These are phyloP conservation scores for Fonsecaea erecta DNA, from an alignment of 2,329 filamentous ascomycete species.

Conservation along the genomic window DNA sequence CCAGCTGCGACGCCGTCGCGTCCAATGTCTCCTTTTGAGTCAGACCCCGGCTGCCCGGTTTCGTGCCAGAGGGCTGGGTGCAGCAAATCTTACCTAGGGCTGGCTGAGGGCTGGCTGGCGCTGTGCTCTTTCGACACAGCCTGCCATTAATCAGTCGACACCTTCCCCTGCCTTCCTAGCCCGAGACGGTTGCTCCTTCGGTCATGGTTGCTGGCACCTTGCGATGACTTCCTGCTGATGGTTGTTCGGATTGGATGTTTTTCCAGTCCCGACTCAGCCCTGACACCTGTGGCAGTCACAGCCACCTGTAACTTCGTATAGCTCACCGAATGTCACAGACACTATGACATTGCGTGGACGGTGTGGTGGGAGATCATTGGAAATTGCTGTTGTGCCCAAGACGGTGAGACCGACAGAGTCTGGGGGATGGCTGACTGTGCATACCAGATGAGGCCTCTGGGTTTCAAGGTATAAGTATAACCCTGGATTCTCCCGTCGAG, in stretches of 20 bases:
- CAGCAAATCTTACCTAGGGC: not conserved
- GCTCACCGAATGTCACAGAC: constrained; percentile 6
- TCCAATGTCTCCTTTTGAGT: constrained; percentile 8
- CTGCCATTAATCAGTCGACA: not conserved
- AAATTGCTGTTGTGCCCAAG: not conserved
- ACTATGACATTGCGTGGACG: not conserved
- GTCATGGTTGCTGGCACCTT: not conserved
- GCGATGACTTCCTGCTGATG: not conserved
- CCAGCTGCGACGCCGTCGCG: not conserved
- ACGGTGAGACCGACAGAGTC: constrained; percentile 10
- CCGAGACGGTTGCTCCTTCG: not conserved
- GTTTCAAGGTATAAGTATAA: constrained; percentile 13
- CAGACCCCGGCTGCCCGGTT: not conserved
- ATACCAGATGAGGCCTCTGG: not conserved
- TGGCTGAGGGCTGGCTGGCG: constrained; percentile 9
- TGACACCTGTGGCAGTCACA: constrained; percentile 5
- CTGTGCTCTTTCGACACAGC: not conserved
- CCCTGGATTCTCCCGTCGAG: not conserved
- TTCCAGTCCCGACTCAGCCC: constrained; percentile 16
- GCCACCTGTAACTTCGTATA: not conserved
- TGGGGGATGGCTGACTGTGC: not conserved
- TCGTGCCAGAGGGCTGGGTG: not conserved
- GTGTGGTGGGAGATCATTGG: constrained; percentile 1
- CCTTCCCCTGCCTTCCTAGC: not conserved
- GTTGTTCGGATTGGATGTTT: constrained; percentile 15